Conservation (phyloP, 2,329 filamentous ascomycete species). For the Colletotrichum acutatum region DNA sequence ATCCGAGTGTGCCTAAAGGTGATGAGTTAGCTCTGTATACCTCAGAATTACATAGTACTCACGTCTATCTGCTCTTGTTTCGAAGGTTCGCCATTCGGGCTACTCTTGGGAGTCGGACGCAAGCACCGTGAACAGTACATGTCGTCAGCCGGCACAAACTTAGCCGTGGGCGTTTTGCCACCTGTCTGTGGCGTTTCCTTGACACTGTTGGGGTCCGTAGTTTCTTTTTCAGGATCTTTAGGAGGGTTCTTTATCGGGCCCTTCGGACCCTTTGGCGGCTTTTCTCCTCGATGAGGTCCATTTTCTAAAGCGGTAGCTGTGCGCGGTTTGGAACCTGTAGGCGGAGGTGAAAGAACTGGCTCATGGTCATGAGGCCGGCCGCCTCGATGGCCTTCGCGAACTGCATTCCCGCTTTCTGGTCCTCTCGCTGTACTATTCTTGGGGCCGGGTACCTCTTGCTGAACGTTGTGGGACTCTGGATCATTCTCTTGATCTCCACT, state of each 20-base stretch:
- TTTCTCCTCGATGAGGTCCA: background rate
- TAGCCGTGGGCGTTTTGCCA: background rate
- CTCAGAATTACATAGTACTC: background rate
- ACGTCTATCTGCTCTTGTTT: conserved; percentile 30
- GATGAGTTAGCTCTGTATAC: background rate
- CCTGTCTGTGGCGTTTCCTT: background rate
- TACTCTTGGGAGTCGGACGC: conserved; percentile 25
- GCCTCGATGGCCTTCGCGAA: background rate
- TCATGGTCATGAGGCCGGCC: no score
- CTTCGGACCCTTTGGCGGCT: background rate
- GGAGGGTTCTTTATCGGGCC: background rate
- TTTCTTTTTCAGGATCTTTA: background rate
- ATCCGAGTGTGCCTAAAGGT: conserved; percentile 30
- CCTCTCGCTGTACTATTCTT: background rate
- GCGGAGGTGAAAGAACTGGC: background rate
- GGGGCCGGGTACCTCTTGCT: background rate
- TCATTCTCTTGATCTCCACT: background rate
- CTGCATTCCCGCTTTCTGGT: background rate
- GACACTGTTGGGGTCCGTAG: background rate
- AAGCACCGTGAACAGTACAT: conserved; percentile 46
- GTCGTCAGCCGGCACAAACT: conserved; percentile 41
- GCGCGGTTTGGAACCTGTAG: background rate
- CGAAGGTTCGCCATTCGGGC: conserved; percentile 1
- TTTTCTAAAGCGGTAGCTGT: background rate
- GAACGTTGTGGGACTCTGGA: background rate